Percentiles rank a stretch among this genome's conserved stretches.
Evolutionary conservation across 2,329 filamentous ascomycete genomes (phyloP).

Genomic region (Fusarium euwallaceae): DNA sequence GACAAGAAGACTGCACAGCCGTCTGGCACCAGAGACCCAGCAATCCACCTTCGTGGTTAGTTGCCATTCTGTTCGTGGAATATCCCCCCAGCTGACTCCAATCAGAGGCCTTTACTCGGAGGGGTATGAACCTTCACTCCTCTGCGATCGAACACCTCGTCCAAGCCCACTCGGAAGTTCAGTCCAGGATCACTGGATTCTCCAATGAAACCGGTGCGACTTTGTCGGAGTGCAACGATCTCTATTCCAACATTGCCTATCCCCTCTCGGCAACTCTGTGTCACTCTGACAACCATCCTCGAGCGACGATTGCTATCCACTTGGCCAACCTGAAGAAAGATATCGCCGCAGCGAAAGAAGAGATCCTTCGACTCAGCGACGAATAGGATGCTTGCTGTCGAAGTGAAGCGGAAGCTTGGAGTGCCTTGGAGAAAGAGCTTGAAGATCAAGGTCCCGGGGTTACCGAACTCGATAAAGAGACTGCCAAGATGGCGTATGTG

Average conservation of each 20-base stretch:
- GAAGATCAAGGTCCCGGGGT: not conserved
- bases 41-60: constrained; percentile 41
- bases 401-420: constrained; percentile 38
- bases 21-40: not conserved
- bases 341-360: constrained; percentile 39
- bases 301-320: constrained; percentile 46
- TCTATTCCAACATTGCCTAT: constrained; percentile 51
- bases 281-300: constrained; percentile 37
- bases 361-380: constrained; percentile 38
- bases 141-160: constrained; percentile 36
- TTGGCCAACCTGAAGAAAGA: constrained; percentile 39
- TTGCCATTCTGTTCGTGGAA: not conserved
- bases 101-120: constrained; percentile 42
- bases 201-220: constrained; percentile 27
- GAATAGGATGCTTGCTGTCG: constrained; percentile 47
- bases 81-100: not conserved
- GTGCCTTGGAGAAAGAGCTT: constrained; percentile 15
- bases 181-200: constrained; percentile 39
- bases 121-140: constrained; percentile 24
- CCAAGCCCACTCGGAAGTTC: constrained; percentile 40
- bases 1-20: not conserved
- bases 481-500: not conserved
- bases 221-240: constrained; percentile 27
- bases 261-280: constrained; percentile 52
- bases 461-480: not conserved